Evolutionary conservation across 2,329 filamentous ascomycete genomes (phyloP).

Genomic region (Aspergillus piperis): DNA sequence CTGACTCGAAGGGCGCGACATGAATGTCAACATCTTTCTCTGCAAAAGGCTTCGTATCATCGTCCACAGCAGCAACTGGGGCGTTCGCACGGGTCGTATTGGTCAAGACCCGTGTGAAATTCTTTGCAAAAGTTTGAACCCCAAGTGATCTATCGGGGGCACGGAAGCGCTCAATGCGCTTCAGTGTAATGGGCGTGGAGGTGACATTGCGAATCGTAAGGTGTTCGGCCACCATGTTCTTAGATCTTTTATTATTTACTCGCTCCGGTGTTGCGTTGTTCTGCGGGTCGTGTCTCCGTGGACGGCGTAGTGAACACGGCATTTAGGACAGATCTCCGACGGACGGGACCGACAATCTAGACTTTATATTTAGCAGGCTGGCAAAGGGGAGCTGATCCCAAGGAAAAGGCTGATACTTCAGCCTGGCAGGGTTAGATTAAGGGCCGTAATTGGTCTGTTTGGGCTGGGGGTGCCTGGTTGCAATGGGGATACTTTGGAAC

Average conservation of each 20-base stretch:
- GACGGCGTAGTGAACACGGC: not conserved
- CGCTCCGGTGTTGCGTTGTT: not conserved
- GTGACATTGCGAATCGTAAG: slow-evolving; percentile 84
- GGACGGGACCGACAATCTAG: not conserved
- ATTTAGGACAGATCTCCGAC: not conserved
- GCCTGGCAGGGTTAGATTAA: not conserved
- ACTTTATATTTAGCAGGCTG: not conserved
- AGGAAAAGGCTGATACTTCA: not conserved
- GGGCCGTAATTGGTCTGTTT: slow-evolving; percentile 14
- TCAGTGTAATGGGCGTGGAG: slow-evolving; percentile 69
- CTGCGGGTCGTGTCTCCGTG: not conserved
- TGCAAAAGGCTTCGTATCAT: slow-evolving; percentile 61
- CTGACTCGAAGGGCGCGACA: slow-evolving; percentile 68
- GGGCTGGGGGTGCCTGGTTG: slow-evolving; percentile 5
- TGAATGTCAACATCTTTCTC: slow-evolving; percentile 63
- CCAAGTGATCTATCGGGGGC: slow-evolving; percentile 47
- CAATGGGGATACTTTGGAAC: slow-evolving; percentile 3
- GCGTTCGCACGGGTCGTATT: slow-evolving; percentile 46
- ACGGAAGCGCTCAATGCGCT: slow-evolving; percentile 72
- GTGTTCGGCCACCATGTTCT: slow-evolving; percentile 38
- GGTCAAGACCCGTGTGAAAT: slow-evolving; percentile 48
- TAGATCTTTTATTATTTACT: not conserved
- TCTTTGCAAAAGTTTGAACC: slow-evolving; percentile 48
- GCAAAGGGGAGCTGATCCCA: slow-evolving; percentile 1
- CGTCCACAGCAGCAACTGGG: slow-evolving; percentile 46